Conservation (phyloP, 2,329 filamentous ascomycete genomes). For the Pseudohalonectria lignicola region DNA sequence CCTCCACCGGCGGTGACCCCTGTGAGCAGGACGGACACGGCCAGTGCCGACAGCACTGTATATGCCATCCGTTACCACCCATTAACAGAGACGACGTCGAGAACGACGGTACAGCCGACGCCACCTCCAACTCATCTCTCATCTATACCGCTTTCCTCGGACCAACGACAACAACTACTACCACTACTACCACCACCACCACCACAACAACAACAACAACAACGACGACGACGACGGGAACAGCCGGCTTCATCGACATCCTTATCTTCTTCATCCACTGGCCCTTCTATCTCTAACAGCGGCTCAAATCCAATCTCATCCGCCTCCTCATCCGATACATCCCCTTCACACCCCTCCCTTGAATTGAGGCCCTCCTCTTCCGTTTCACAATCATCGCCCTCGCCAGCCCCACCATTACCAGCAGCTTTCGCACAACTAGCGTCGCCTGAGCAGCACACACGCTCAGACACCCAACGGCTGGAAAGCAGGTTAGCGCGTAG, state of each 20-base stretch:
- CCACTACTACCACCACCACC: conserved; percentile 8
- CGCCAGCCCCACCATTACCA: background rate
- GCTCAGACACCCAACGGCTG: background rate
- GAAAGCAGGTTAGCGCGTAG: conserved; percentile 17
- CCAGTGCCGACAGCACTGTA: conserved; percentile 52
- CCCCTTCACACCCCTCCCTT: too few species aligned
- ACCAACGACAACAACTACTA: conserved; percentile 3
- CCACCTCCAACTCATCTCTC: conserved; percentile 6
- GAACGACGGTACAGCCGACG: conserved; percentile 27
- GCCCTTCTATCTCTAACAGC: too few species aligned
- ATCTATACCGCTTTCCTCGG: conserved; percentile 7
- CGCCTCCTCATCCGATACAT: too few species aligned
- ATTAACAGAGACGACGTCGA: conserved; percentile 38
- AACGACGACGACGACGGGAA: too few species aligned
- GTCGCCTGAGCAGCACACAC: too few species aligned
- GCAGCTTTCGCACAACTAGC: too few species aligned
- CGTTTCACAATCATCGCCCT: background rate
- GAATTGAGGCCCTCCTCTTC: too few species aligned
- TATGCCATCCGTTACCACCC: conserved; percentile 53
- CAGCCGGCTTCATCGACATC: too few species aligned
- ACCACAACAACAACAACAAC: conserved; percentile 2
- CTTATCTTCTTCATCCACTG: too few species aligned
- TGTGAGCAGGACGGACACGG: conserved; percentile 49
- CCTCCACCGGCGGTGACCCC: conserved; percentile 44
- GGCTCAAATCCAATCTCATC: too few species aligned